Base-by-base conservation (phyloP, 140 eudicot genomes). In the Senecio squalidus region DNA sequence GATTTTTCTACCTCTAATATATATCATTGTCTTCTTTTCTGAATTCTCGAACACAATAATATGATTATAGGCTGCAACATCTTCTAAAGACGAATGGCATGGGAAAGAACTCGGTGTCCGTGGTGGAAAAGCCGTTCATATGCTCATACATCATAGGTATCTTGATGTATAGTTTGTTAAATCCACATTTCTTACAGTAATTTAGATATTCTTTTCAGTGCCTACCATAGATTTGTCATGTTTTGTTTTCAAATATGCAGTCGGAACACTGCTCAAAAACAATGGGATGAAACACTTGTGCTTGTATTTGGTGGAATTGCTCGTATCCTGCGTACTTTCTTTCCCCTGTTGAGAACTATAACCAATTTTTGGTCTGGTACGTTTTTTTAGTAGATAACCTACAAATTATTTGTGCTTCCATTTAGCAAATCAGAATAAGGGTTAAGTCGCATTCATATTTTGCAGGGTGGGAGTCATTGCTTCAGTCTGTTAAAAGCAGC, bases 131-230 rank as follows among this genome's bases (percentile, higher is more conserved):
- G 86, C 96, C 44, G 94, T 92, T 64, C 99, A 88, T 75, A 92
- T 92, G 99, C 99, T 92, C 68, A 88, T 92, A 75, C 99, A 92
- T 82, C 99, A 92, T 72, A 92, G 99, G 99, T 88, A 62, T 57
- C 55, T 58, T 30, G 23, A 60, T 33, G 15, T 55, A 46, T 23
- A 49, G n/a, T 53, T 58, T 70, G 10, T 22, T 34, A 59, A 14
- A 51, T 74, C 27, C 66, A 40, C 57, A 40, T 11, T 6, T 51
- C 9, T 51, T 55, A 13, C 60, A 31, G 13, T 11, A 15, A 13
- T 13, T 31, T 3, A 21, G 27, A 7, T 28, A 28, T 53, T 69
- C 25, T 14, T 65, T 60, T 26, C 38, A 28, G 33, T 17, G 46
- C 17, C 36, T 29, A 30, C 20, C 36, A 28, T 25, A 18, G 29